Conservation (phyloP, 129 eudicot genomes). For the Centrapalus pauciflorus region DNA sequence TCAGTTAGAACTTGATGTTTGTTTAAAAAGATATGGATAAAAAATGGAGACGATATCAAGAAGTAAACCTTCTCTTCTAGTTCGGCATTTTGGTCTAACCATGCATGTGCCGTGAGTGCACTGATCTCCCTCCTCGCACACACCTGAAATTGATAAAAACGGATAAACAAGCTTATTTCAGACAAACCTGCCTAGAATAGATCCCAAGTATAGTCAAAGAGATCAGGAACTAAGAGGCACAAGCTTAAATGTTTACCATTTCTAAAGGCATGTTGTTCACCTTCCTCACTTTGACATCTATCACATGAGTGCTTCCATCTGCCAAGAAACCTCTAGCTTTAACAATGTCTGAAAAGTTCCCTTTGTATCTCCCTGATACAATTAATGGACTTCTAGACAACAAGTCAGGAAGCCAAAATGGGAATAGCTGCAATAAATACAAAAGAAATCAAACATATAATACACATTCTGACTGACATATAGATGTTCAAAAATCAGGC, state of each 20-base stretch:
- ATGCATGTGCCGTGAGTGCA: slow-evolving; percentile 65
- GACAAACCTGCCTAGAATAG: too few relatives aligned
- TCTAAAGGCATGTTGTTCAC: slow-evolving; percentile 58
- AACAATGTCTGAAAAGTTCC: slow-evolving; percentile 51
- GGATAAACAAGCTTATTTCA: slow-evolving; percentile 1
- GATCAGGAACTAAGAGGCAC: neutral
- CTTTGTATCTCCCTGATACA: slow-evolving; percentile 75
- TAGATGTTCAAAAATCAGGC: neutral
- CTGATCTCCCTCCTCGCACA: slow-evolving; percentile 60
- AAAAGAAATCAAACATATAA: neutral
- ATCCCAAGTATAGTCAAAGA: too few relatives aligned
- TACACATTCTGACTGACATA: neutral
- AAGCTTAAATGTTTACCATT: slow-evolving; percentile 41
- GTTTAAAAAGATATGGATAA: too few relatives aligned
- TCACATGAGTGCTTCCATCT: slow-evolving; percentile 42
- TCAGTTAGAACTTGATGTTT: too few relatives aligned
- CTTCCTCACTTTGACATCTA: slow-evolving; percentile 49
- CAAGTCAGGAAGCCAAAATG: slow-evolving; percentile 51
- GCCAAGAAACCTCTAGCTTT: slow-evolving; percentile 57
- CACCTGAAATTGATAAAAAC: slow-evolving; percentile 36
- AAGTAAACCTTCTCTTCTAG: slow-evolving; percentile 61
- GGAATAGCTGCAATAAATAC: slow-evolving; percentile 48
- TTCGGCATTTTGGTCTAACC: slow-evolving; percentile 61
- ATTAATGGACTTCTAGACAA: slow-evolving; percentile 51
- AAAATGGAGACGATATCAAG: too few relatives aligned